Conservation (phyloP, 345 rosid species). For the Populus davidiana region DNA sequence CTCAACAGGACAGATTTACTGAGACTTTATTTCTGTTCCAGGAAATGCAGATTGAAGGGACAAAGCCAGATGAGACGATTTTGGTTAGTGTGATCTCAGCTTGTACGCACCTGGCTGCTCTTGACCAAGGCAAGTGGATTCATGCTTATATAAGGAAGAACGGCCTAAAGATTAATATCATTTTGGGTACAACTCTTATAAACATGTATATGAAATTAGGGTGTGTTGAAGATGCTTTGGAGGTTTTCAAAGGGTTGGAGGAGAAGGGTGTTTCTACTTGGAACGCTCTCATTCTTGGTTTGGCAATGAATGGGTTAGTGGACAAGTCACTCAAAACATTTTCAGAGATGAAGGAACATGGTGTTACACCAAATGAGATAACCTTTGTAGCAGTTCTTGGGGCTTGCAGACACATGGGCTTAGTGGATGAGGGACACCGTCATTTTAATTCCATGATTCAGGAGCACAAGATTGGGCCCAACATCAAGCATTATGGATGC, state of each 20-base stretch:
- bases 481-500: conserved; percentile 67
- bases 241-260: conserved; percentile 39
- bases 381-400: conserved; percentile 54
- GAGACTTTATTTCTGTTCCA: conserved; percentile 46
- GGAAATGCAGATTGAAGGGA: conserved; percentile 43
- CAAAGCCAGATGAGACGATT: conserved; percentile 44
- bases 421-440: conserved; percentile 48
- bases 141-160: conserved; percentile 50
- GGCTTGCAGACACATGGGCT: conserved; percentile 62
- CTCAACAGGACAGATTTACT: conserved; percentile 37
- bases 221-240: conserved; percentile 47
- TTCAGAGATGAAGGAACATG: conserved; percentile 43
- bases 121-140: conserved; percentile 55
- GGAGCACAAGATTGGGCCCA: conserved; percentile 48
- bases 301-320: conserved; percentile 52
- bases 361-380: conserved; percentile 45
- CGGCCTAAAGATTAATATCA: conserved; percentile 36
- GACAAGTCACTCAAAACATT: conserved; percentile 44
- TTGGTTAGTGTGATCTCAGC: conserved; percentile 52
- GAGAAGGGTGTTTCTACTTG: conserved; percentile 54
- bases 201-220: conserved; percentile 68
- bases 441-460: conserved; percentile 46
- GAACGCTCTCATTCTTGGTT: conserved; percentile 56
- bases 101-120: conserved; percentile 51
- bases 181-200: conserved; percentile 49